A percentile compares a stretch with the other conserved stretches of the same genome.
Conservation (phyloP, 2,329 filamentous ascomycete species). For the Sporothrix dimorphospora region DNA sequence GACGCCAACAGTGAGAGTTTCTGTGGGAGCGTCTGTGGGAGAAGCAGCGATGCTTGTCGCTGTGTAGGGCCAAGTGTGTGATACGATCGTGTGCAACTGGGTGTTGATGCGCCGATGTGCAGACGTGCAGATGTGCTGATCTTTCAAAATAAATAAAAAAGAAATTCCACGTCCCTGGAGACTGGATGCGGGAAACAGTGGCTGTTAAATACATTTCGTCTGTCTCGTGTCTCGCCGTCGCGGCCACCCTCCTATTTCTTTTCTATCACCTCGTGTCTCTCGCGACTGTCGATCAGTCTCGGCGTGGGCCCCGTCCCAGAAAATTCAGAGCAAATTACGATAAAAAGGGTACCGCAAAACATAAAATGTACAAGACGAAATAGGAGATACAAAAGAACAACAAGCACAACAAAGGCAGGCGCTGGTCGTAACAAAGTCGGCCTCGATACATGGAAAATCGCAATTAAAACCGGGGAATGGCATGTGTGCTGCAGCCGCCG, state of each 20-base stretch:
- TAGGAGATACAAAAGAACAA: neutral
- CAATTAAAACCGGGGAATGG: slow-evolving; percentile 9
- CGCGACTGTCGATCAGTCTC: slow-evolving; percentile 1
- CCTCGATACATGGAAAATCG: neutral
- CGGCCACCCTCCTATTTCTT: neutral
- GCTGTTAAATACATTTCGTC: slow-evolving; percentile 9
- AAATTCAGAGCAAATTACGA: neutral
- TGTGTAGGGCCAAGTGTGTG: neutral
- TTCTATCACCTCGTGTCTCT: neutral
- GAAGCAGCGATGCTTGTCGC: neutral
- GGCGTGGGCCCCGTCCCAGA: neutral
- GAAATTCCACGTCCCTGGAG: neutral
- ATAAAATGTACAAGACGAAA: neutral
- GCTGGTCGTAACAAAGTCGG: neutral
- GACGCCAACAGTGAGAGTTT: neutral
- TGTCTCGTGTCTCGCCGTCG: neutral
- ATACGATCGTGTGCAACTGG: neutral
- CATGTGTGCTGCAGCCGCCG: neutral
- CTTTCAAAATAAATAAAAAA: neutral
- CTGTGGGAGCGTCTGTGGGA: neutral
- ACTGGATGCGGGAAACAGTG: neutral
- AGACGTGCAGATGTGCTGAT: neutral
- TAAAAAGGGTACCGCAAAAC: neutral
- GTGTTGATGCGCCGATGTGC: neutral
- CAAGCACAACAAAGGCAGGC: neutral